Base-by-base conservation (phyloP, 352 stramenopile genomes). In the Globisporangium paddicum region DNA sequence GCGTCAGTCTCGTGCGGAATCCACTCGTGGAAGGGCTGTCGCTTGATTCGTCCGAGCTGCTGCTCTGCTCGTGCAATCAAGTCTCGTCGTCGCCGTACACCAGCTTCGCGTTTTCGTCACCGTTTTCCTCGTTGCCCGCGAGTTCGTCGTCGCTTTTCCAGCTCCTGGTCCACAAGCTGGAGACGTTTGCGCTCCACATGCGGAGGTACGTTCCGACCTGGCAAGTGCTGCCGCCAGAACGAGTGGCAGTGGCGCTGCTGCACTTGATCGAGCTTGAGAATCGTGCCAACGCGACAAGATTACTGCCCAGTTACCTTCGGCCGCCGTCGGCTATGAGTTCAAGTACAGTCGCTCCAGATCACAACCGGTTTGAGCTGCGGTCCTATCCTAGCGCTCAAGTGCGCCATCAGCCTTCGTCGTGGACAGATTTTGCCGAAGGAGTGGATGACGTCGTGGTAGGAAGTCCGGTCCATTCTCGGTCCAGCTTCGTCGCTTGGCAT, bases 1-100 rank as follows among this genome's bases (percentile, higher is more conserved):
- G 75, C 11, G 72, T 77, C 8, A 71, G 62, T 28, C 66, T 86
- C 41, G 44, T 72, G 9, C 71, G 81, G 14, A 90, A 90, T 41
- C 81, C 81, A 28, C 67, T 90, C 16, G 49, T 88, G 6, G 81
- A 90, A 37, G 81, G 78, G 32, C 68, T 90, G 6, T 67, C 81
- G 1, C 62, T 90, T 11, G 78, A 88, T n/a, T 76, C 78, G 25
- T 87, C 75, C 19, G 81, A 90, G 65, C 60, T 90, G 37, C 38
- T 90, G 64, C 62, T 90, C 3, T 89, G 78, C 23, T 78, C 77
- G 1, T 90, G 81, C 44, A 74, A 88, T 35, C 66, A 71, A 42
- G 62, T 64, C 4, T 48, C 41, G 16, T 59, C 66, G 0, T 71
- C 68, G 6, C 49, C 59, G 5, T 56, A 38, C 7, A 26, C 56